Percentiles rank a stretch among this genome's conserved stretches.
Evolutionary conservation across 164 flowering plant species (phyloP).

Genomic region (Annona cherimola): DNA sequence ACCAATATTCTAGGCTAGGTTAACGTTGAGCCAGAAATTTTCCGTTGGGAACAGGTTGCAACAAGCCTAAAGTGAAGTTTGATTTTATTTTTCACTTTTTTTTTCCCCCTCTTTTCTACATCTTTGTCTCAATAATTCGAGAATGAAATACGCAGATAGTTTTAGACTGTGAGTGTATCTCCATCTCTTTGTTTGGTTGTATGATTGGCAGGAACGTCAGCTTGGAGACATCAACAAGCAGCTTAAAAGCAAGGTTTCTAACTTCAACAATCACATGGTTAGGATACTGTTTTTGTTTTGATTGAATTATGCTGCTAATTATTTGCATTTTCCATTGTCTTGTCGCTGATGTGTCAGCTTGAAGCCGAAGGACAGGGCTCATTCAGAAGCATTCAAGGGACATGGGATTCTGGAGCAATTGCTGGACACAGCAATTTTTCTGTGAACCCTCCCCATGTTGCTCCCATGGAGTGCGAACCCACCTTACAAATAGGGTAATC

Average conservation of each 20-base stretch:
- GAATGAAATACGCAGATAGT: no score
- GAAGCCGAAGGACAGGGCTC: slow-evolving; percentile 54
- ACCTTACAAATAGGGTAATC: slow-evolving; percentile 73
- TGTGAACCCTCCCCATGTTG: slow-evolving; percentile 39
- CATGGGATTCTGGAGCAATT: slow-evolving; percentile 47
- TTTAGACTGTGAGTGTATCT: neutral
- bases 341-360: slow-evolving; percentile 31
- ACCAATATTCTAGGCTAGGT: no score
- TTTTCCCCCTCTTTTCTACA: neutral
- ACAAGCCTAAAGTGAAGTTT: neutral
- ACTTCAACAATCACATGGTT: neutral
- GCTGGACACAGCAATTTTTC: slow-evolving; percentile 40
- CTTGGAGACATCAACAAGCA: slow-evolving; percentile 89
- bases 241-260: slow-evolving; percentile 60
- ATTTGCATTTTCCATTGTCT: neutral
- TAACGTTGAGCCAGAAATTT: no score
- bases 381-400: slow-evolving; percentile 35
- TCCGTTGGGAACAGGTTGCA: no score
- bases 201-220: slow-evolving; percentile 60
- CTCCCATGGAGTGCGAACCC: slow-evolving; percentile 53
- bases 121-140: no score
- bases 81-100: neutral
- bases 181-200: slow-evolving; percentile 2
- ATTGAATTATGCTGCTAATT: neutral
- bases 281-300: neutral